Evolutionary conservation across 305 asterid genomes (phyloP), one percentile per base, ranked within the genome.

Genomic region (Solanum hybrid): DNA sequence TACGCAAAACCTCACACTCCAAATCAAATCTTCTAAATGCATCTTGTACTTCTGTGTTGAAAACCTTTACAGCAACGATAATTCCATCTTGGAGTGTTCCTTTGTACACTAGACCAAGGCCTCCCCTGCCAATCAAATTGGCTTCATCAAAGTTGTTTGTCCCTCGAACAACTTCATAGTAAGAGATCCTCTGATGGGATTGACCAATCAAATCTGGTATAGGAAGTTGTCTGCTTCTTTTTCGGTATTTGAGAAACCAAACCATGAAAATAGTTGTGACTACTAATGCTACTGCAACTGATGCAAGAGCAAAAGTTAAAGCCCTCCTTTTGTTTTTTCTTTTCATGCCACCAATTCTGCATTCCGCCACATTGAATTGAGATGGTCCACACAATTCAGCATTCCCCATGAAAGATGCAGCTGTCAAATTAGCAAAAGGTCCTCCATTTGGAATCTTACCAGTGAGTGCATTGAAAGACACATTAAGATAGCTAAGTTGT

Each of bases 391-490:
- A 56, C 69, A 56, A 56, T 17, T 56, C 69, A 56, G 69, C 69
- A 7, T 56, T 56, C 69, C 69, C 69, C 69, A 56, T 56, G 69
- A 56, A 56, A 56, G 69, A 56, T 56, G 0, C 69, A 56, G 69
- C 69, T 56, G 69, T 56, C 69, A 56, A 56, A 56, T 56, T 56
- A 0, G 24, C 69, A 17, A 56, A 56, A 56, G 24, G 69, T 66
- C 88, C 88, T 81, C 32, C 72, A 15, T 36, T 9, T 35, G 90
- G 90, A 36, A 81, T 81, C 75, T 80, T 40, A 60, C 90, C 90
- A 69, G 78, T 88, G 15, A 88, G 86, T 6, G 69, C 32, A 40
- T 88, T 88, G 56, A 80, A 88, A 81, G 90, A 88, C 56, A 89
- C 75, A 82, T 89, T 89, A 26, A 82, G 64, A 66, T 42, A 71